Evolutionary conservation across 2,329 filamentous ascomycete species (phyloP).

Genomic region (Cercospora sp.): DNA sequence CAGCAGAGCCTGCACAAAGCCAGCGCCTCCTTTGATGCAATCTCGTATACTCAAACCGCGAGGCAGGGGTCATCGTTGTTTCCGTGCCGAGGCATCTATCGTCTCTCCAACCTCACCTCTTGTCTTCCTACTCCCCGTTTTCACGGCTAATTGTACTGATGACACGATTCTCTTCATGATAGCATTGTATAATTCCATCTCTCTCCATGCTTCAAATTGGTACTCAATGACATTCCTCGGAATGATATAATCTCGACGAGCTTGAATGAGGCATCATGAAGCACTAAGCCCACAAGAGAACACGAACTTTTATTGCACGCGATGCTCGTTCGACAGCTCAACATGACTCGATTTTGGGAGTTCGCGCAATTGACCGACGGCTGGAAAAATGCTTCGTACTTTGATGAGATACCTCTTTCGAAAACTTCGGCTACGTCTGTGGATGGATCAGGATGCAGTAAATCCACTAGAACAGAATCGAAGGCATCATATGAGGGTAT

Average conservation of each 20-base stretch:
- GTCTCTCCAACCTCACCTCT: background rate
- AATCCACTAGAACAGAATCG: background rate
- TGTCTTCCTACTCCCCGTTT: background rate
- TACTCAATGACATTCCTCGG: background rate
- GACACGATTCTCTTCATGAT: background rate
- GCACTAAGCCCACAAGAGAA: background rate
- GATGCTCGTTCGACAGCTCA: slow-evolving; percentile 9
- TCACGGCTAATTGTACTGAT: background rate
- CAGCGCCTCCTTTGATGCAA: background rate
- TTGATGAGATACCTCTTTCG: slow-evolving; percentile 39
- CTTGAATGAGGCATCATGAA: background rate
- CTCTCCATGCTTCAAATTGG: background rate
- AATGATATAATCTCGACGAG: background rate
- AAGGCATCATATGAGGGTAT: background rate
- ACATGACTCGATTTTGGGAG: slow-evolving; percentile 33
- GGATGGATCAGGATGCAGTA: slow-evolving; percentile 18
- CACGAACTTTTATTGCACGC: background rate
- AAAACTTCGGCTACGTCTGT: background rate
- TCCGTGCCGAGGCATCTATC: background rate
- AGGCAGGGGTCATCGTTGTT: background rate
- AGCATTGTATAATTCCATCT: background rate
- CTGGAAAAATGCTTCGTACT: slow-evolving; percentile 38
- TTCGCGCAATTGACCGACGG: slow-evolving; percentile 32
- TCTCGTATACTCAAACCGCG: background rate
- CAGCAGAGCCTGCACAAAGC: background rate